phyloP scores from a whole-genome alignment of 2,329 filamentous ascomycete species.

The Lachnellula suecica region DNA sequence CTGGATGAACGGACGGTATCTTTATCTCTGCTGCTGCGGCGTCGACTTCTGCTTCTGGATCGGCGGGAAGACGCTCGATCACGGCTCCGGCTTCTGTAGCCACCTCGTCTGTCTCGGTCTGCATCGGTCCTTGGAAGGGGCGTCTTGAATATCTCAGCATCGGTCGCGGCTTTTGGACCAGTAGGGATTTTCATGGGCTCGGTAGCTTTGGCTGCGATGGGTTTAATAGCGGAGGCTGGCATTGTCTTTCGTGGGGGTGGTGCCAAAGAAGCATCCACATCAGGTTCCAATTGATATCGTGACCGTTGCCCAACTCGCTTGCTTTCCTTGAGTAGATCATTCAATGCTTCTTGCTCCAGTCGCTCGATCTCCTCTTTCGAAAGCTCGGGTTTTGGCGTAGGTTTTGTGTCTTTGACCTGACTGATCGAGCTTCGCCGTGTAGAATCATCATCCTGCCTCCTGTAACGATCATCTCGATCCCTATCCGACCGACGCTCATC shows the following conservation, averaged over 20 bases:
- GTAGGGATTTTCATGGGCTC: slow-evolving; percentile 26
- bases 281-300: slow-evolving; percentile 33
- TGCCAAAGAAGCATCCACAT: slow-evolving; percentile 32
- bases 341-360: slow-evolving; percentile 34
- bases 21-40: slow-evolving; percentile 25
- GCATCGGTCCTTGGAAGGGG: slow-evolving; percentile 18
- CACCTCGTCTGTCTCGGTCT: slow-evolving; percentile 16
- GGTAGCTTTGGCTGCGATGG: slow-evolving; percentile 26
- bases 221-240: slow-evolving; percentile 34
- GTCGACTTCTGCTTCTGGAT: slow-evolving; percentile 25
- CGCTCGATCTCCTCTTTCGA: slow-evolving; percentile 33
- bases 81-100: slow-evolving; percentile 25
- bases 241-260: slow-evolving; percentile 34
- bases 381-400: slow-evolving; percentile 23
- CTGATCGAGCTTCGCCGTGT: slow-evolving; percentile 16
- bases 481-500: slow-evolving; percentile 23
- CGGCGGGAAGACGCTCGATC: slow-evolving; percentile 25
- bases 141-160: slow-evolving; percentile 18
- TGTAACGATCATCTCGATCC: slow-evolving; percentile 26
- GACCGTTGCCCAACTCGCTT: slow-evolving; percentile 29
- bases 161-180: slow-evolving; percentile 9
- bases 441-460: slow-evolving; percentile 23
- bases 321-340: slow-evolving; percentile 34
- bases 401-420: slow-evolving; percentile 12
- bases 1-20: slow-evolving; percentile 20